Evolutionary conservation across 75 land plant species (phyloP).

Genomic region (Isoetes taiwanensis): DNA sequence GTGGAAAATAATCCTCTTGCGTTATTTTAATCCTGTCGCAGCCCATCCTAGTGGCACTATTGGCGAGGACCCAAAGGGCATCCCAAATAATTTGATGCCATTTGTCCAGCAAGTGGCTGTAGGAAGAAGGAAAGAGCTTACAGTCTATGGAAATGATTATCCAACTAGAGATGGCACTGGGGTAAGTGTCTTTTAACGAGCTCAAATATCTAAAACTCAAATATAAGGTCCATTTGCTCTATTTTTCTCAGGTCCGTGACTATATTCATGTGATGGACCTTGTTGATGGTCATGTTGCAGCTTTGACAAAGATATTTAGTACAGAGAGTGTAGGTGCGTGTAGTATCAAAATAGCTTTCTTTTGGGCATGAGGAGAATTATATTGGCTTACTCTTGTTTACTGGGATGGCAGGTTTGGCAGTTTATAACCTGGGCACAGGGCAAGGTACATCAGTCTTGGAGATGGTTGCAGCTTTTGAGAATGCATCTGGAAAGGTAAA

Average conservation of each 20-base stretch:
- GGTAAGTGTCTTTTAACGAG: conserved; percentile 47
- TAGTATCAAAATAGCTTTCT: neutral
- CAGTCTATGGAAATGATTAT: conserved; percentile 82
- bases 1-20: conserved; percentile 60
- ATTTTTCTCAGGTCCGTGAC: conserved; percentile 72
- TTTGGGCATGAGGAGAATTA: neutral
- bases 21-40: conserved; percentile 87
- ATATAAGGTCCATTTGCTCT: too few relatives aligned
- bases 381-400: neutral
- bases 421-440: conserved; percentile 90
- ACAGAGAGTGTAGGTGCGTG: conserved; percentile 29
- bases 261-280: conserved; percentile 86
- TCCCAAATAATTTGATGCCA: conserved; percentile 89
- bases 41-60: conserved; percentile 81
- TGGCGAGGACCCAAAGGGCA: conserved; percentile 82
- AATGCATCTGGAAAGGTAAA: conserved; percentile 77
- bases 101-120: conserved; percentile 89
- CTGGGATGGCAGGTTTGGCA: conserved; percentile 38
- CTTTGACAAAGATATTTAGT: conserved; percentile 48
- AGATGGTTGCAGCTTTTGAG: conserved; percentile 86
- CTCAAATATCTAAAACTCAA: too few relatives aligned
- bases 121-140: conserved; percentile 58
- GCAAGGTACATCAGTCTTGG: conserved; percentile 69
- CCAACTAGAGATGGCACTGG: conserved; percentile 69
- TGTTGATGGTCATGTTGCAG: conserved; percentile 81